phyloP scores from a whole-genome alignment of 768 basidiomycete genomes.

The Suillus subluteus region DNA sequence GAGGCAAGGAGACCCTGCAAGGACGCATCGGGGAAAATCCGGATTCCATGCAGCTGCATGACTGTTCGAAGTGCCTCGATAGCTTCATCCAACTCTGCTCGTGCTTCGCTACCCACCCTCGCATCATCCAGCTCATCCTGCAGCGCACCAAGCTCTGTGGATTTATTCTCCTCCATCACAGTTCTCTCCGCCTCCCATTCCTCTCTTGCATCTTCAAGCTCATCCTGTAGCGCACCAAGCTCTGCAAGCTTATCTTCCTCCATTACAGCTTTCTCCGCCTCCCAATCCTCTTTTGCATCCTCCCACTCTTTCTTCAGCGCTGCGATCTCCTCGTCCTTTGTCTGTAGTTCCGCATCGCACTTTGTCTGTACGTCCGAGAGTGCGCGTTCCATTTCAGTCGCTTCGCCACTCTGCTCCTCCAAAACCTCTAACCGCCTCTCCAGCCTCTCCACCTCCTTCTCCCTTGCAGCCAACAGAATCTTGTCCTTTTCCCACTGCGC shows the following conservation, averaged over 20 bases:
- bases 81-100: slow-evolving; percentile 55
- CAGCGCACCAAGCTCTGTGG: slow-evolving; percentile 47
- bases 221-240: slow-evolving; percentile 48
- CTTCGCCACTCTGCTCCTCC: slow-evolving; percentile 46
- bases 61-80: slow-evolving; percentile 51
- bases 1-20: slow-evolving; percentile 52
- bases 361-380: slow-evolving; percentile 39
- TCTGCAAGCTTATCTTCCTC: slow-evolving; percentile 56
- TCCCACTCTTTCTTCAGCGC: slow-evolving; percentile 44
- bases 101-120: slow-evolving; percentile 42
- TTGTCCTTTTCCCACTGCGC: slow-evolving; percentile 54
- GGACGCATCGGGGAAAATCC: slow-evolving; percentile 51
- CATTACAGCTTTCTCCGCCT: slow-evolving; percentile 49
- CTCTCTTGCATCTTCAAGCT: slow-evolving; percentile 48
- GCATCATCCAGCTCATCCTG: slow-evolving; percentile 52
- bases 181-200: slow-evolving; percentile 31
- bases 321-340: slow-evolving; percentile 43
- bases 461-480: slow-evolving; percentile 39
- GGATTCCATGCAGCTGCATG: slow-evolving; percentile 59
- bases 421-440: slow-evolving; percentile 46
- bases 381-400: slow-evolving; percentile 43
- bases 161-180: slow-evolving; percentile 50
- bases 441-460: slow-evolving; percentile 41
- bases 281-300: slow-evolving; percentile 52
- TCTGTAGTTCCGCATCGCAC: slow-evolving; percentile 42